Percentiles rank a stretch among this genome's conserved stretches.
Evolutionary conservation across 192 early-diverging fungal species (phyloP).

Genomic region (Umbelopsis vinacea): DNA sequence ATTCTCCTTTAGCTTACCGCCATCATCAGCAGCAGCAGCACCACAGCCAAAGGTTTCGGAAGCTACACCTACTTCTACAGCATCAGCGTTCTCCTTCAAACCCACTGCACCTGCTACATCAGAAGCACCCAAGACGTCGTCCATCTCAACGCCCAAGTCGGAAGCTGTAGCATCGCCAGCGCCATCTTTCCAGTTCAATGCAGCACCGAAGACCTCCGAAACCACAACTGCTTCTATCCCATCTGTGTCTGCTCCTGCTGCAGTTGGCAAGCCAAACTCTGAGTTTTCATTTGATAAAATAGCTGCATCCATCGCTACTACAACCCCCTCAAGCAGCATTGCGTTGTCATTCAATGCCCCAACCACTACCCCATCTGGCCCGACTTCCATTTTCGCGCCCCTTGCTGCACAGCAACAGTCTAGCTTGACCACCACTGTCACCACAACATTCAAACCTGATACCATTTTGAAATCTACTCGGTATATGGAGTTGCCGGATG

Average conservation of each 20-base stretch:
- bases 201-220: neutral
- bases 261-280: conserved; percentile 10
- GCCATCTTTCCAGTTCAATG: neutral
- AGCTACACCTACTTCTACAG: neutral
- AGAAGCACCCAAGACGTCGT: neutral
- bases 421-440: neutral
- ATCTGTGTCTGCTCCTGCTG: conserved; percentile 13
- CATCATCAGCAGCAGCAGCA: neutral
- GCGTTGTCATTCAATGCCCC: conserved; percentile 1
- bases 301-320: conserved; percentile 9
- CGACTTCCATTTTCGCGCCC: conserved; percentile 12
- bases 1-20: conserved; percentile 25
- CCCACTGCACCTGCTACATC: neutral
- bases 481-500: conserved; percentile 36
- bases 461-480: conserved; percentile 29
- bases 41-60: neutral
- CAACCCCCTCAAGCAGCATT: conserved; percentile 1
- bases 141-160: neutral
- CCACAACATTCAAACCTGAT: conserved; percentile 29
- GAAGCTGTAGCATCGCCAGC: neutral
- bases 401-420: conserved; percentile 19
- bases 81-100: conserved; percentile 21
- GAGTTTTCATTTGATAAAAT: conserved; percentile 27
- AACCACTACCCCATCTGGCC: neutral
- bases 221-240: neutral